These are phyloP conservation scores for Trametes meyenii DNA, from an alignment of 768 basidiomycete genomes.

Conservation along the genomic window DNA sequence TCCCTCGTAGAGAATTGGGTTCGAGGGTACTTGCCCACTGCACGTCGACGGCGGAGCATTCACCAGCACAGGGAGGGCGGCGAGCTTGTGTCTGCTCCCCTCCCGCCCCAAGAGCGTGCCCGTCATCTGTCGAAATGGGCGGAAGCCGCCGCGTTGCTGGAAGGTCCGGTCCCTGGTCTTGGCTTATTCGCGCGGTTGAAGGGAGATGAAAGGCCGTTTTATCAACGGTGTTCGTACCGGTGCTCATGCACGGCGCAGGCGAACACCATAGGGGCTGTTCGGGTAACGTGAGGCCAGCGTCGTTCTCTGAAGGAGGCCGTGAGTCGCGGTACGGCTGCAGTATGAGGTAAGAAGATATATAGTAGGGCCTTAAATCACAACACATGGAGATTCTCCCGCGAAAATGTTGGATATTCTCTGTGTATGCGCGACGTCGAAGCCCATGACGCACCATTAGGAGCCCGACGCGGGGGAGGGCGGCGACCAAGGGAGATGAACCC, in stretches of 20 bases:
- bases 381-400: neutral
- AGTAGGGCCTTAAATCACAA: neutral
- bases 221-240: constrained; percentile 7
- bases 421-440: neutral
- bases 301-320: constrained; percentile 17
- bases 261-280: constrained; percentile 7
- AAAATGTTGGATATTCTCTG: neutral
- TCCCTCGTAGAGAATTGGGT: neutral
- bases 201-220: neutral
- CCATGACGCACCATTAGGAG: neutral
- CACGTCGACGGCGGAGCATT: neutral
- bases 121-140: neutral
- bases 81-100: neutral
- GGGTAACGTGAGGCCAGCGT: constrained; percentile 12
- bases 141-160: neutral
- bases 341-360: constrained; percentile 13
- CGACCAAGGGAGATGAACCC: neutral
- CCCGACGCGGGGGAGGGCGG: neutral
- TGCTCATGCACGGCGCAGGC: constrained; percentile 5
- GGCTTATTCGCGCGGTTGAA: neutral
- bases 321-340: constrained; percentile 6
- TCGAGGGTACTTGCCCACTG: neutral
- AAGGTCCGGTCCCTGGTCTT: too few relatives aligned
- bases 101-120: constrained; percentile 1
- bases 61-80: neutral